Evolutionary conservation across 2,329 filamentous ascomycete species (phyloP).

Genomic region (Alternaria angustiovoidea): DNA sequence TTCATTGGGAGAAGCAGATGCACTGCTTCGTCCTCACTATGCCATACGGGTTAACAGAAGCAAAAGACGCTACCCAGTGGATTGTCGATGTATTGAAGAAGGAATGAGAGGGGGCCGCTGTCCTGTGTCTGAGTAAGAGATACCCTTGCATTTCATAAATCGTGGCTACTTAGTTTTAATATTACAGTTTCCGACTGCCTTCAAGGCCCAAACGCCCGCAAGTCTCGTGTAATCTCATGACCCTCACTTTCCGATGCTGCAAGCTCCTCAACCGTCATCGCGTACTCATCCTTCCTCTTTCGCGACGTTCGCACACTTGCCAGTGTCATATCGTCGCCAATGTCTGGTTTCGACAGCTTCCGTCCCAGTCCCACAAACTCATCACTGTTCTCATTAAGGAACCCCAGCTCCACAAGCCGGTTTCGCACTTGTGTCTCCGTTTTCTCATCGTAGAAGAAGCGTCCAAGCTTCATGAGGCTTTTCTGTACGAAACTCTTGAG

Average conservation of each 20-base stretch:
- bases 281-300: neutral
- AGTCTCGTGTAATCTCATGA: neutral
- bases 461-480: conserved; percentile 18
- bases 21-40: conserved; percentile 65
- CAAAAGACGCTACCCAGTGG: conserved; percentile 57
- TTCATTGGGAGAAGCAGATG: conserved; percentile 68
- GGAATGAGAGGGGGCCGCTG: conserved; percentile 17
- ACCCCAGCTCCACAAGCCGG: conserved; percentile 26
- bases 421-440: conserved; percentile 21
- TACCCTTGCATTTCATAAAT: conserved; percentile 5
- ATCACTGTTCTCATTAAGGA: conserved; percentile 9
- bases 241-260: neutral
- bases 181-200: neutral
- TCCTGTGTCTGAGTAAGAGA: conserved; percentile 3
- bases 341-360: conserved; percentile 8
- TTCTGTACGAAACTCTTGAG: conserved; percentile 33
- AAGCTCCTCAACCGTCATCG: neutral
- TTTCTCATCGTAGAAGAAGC: conserved; percentile 30
- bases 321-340: neutral
- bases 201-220: neutral
- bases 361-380: neutral
- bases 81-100: conserved; percentile 50
- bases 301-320: neutral
- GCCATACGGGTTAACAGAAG: conserved; percentile 59
- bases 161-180: neutral